Evolutionary conservation across 345 rosid genomes (phyloP), one percentile per base, ranked within the genome.

Genomic region (Camelina neglecta): DNA sequence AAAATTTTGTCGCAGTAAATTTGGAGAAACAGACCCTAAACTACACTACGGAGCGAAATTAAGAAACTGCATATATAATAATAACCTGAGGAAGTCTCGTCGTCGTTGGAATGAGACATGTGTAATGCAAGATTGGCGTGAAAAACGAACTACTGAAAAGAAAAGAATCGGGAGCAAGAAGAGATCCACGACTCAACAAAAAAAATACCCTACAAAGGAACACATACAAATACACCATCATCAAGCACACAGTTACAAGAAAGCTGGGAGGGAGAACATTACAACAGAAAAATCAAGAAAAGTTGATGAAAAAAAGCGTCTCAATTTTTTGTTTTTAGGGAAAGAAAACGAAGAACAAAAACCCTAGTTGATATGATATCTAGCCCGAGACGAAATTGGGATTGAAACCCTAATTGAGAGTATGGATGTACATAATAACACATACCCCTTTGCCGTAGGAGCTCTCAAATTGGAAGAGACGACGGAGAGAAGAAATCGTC

Each of bases 21-120:
- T 10, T 20, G 35, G n/a, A 31, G 8, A 0, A 10, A 5, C 1
- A n/a, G 23, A 53, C 42, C 21, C n/a, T 38, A 18, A 18, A 18
- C 18, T 18, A 18, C 21, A 20, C 42, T 38, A 38, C 42, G 38
- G 38, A 35, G 38, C 8, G 9, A 7, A 36, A 66, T 29, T 29
- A 29, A 29, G 31, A 57, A 29, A 24, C 16, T 56, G 20, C 44
- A 33, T 1, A 57, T 56, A 12, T 75, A 45, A 4, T 29, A 29
- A 26, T 29, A 29, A 76, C 80, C 75, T 54, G 80, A 69, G 6
- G 53, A 76, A 62, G 65, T n/a, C 29, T 76, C 75, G 53, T 69
- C 56, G 21, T 54, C 70, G 70, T 69, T 61, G 49, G 71, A 62
- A 8, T 76, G 51, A 54, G 57, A 63, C 80, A 76, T 76, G 11